A percentile compares a stretch with the other conserved stretches of the same genome.
These are phyloP conservation scores for Ophiostoma montium DNA, from an alignment of 2,329 filamentous ascomycete genomes.

Conservation along the genomic window DNA sequence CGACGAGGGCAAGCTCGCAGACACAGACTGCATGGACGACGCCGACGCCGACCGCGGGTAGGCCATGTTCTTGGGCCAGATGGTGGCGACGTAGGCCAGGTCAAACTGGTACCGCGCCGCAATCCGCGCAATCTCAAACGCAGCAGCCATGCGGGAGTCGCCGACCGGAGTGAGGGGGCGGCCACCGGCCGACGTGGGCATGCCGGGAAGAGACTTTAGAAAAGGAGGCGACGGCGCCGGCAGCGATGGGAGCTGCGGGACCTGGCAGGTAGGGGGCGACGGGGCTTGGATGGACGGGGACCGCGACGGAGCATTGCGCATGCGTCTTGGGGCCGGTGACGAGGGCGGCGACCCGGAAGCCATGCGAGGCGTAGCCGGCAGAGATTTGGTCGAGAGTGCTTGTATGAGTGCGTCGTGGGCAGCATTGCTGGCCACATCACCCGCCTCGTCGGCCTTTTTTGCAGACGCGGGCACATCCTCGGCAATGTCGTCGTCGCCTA, in stretches of 20 bases:
- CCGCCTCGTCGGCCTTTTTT: not conserved
- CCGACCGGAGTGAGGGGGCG: slow-evolving; percentile 22
- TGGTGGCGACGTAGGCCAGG: slow-evolving; percentile 43
- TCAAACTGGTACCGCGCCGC: slow-evolving; percentile 43
- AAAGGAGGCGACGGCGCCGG: slow-evolving; percentile 13
- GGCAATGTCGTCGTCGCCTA: slow-evolving; percentile 45
- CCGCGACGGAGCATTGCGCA: slow-evolving; percentile 14
- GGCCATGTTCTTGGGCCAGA: slow-evolving; percentile 33
- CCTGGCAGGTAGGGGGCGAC: not conserved
- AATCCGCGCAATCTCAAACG: slow-evolving; percentile 40
- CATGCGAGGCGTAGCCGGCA: slow-evolving; percentile 1
- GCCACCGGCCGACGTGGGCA: not conserved
- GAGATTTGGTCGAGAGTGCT: not conserved
- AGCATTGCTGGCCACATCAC: no score
- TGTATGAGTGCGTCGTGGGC: not conserved
- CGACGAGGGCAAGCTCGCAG: slow-evolving; percentile 3
- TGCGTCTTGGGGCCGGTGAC: not conserved
- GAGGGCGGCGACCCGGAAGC: not conserved
- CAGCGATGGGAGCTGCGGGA: no score
- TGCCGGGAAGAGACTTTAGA: slow-evolving; percentile 10
- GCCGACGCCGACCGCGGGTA: slow-evolving; percentile 1
- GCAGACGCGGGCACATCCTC: slow-evolving; percentile 20
- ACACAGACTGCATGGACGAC: not conserved
- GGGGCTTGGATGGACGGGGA: slow-evolving; percentile 17
- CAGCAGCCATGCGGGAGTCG: slow-evolving; percentile 34